Percentiles rank a stretch among this genome's conserved stretches.
These are phyloP conservation scores for Quercus alba DNA, from an alignment of 306 rosid species.

Conservation along the genomic window DNA sequence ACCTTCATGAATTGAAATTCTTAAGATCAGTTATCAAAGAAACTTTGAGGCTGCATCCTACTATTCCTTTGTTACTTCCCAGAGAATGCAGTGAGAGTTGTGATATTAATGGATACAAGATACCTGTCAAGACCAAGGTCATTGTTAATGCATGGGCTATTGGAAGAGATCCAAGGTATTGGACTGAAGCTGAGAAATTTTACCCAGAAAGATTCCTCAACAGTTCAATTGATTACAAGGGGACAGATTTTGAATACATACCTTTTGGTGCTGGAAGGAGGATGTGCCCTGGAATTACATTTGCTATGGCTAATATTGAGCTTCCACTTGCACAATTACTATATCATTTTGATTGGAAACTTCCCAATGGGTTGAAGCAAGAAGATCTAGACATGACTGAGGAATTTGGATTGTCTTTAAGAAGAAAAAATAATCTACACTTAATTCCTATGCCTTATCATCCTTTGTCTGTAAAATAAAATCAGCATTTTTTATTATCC, in stretches of 20 bases:
- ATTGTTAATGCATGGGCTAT: constrained; percentile 34
- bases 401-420: background rate
- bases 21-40: constrained; percentile 27
- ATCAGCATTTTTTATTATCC: background rate
- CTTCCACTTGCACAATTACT: constrained; percentile 9
- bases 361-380: constrained; percentile 11
- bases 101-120: constrained; percentile 28
- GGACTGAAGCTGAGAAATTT: constrained; percentile 27
- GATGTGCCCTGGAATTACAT: constrained; percentile 25
- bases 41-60: constrained; percentile 29
- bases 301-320: constrained; percentile 4
- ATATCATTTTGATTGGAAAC: constrained; percentile 31
- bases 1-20: constrained; percentile 17
- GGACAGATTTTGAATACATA: constrained; percentile 15
- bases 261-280: constrained; percentile 40
- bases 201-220: constrained; percentile 28
- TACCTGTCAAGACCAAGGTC: constrained; percentile 18
- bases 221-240: constrained; percentile 17
- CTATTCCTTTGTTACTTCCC: constrained; percentile 33
- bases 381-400: constrained; percentile 27
- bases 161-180: constrained; percentile 31
- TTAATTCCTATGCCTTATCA: constrained; percentile 2
- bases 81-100: constrained; percentile 32
- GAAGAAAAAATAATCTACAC: background rate
- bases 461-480: background rate